Conservation (phyloP, 1,139 yeast species). For the Saccharomyces hybrid region DNA sequence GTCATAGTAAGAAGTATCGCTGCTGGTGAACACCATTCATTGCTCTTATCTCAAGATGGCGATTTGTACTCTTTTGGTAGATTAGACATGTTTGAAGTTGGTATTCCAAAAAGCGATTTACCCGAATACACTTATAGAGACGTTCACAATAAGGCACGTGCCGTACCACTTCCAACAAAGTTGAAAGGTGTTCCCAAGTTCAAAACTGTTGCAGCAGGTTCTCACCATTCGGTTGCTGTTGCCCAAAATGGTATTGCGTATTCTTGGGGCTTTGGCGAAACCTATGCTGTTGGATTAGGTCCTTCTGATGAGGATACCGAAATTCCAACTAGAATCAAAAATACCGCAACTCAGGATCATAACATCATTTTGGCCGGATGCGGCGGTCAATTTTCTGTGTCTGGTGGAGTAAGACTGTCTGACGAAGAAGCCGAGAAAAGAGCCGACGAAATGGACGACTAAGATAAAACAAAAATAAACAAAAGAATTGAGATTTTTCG, state of each 20-base stretch:
- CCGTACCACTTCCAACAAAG: constrained; percentile 77
- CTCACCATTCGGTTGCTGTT: constrained; percentile 87
- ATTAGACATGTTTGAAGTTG: constrained; percentile 87
- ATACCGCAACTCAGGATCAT: constrained; percentile 83
- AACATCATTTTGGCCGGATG: constrained; percentile 69
- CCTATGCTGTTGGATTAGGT: constrained; percentile 93
- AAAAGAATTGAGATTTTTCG: background rate
- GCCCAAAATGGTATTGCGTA: constrained; percentile 78
- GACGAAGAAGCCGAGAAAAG: constrained; percentile 62
- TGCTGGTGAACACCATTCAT: constrained; percentile 92
- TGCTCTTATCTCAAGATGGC: constrained; percentile 67
- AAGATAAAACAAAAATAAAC: constrained; percentile 7
- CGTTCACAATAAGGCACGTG: constrained; percentile 71
- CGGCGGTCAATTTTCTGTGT: constrained; percentile 91
- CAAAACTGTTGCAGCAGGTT: constrained; percentile 69
- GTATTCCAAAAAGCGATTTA: constrained; percentile 58
- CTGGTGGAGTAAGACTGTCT: constrained; percentile 66
- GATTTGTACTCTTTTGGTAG: constrained; percentile 82
- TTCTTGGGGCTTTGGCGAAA: constrained; percentile 98
- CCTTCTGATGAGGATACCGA: constrained; percentile 87
- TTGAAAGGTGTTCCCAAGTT: constrained; percentile 48
- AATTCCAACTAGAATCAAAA: constrained; percentile 74
- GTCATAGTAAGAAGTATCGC: constrained; percentile 54
- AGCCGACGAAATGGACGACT: constrained; percentile 40
- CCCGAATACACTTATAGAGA: constrained; percentile 69